Percentiles rank a stretch among this genome's conserved stretches.
Evolutionary conservation across 441 rosid species (phyloP).

Genomic region (Aquilaria agallochum): DNA sequence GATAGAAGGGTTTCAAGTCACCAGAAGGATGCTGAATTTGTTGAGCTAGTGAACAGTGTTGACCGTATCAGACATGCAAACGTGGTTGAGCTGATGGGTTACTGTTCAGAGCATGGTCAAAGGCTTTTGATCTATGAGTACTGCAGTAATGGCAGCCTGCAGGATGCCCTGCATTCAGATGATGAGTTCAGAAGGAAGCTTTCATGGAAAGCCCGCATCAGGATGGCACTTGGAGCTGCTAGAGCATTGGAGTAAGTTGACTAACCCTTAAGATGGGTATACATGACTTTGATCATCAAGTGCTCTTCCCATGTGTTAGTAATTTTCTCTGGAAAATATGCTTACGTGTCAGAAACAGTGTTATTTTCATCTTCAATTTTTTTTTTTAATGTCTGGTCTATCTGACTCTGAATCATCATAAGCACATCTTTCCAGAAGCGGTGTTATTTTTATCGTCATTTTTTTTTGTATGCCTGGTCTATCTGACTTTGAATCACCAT

Average conservation of each 20-base stretch:
- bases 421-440: too few species aligned
- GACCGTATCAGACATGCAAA: slow-evolving; percentile 81
- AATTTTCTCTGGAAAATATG: too few species aligned
- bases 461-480: too few species aligned
- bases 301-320: too few species aligned
- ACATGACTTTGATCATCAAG: too few species aligned
- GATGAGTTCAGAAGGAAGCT: slow-evolving; percentile 63
- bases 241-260: slow-evolving; percentile 90
- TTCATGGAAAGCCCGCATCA: slow-evolving; percentile 76
- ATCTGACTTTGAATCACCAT: too few species aligned
- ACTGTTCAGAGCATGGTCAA: slow-evolving; percentile 92
- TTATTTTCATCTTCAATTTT: too few species aligned
- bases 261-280: slow-evolving; percentile 4
- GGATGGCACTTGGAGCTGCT: slow-evolving; percentile 93
- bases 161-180: slow-evolving; percentile 79
- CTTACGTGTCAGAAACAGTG: too few species aligned
- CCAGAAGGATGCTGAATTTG: slow-evolving; percentile 72
- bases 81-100: slow-evolving; percentile 85
- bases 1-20: slow-evolving; percentile 61
- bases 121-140: slow-evolving; percentile 87
- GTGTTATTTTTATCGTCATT: too few species aligned
- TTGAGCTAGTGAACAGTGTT: slow-evolving; percentile 70
- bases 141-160: slow-evolving; percentile 79
- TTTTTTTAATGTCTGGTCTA: too few species aligned
- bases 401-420: too few species aligned